A percentile compares a stretch with the other conserved stretches of the same genome.
These are phyloP conservation scores for Metschnikowia amazonensis DNA, from an alignment of 805 yeast genomes.

Conservation along the genomic window DNA sequence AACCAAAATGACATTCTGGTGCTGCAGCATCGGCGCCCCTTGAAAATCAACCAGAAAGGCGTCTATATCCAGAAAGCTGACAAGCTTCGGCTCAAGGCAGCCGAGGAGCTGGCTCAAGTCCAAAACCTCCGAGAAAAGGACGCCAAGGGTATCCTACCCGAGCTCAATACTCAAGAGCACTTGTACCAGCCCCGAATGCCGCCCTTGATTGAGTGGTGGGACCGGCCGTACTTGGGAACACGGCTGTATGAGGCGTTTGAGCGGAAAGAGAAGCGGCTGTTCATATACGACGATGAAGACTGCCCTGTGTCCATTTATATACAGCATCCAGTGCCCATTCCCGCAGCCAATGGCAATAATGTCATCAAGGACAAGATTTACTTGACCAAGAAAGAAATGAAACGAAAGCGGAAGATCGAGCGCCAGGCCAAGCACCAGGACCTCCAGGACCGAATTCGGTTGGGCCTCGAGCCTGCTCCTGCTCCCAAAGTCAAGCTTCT, in stretches of 20 bases:
- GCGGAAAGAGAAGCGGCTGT: slow-evolving; percentile 16
- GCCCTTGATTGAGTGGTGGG: slow-evolving; percentile 90
- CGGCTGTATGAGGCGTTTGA: slow-evolving; percentile 34
- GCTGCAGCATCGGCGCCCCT: slow-evolving; percentile 26
- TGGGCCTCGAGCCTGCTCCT: slow-evolving; percentile 85
- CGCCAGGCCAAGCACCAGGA: slow-evolving; percentile 63
- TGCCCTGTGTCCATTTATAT: slow-evolving; percentile 64
- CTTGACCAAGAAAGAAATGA: slow-evolving; percentile 74
- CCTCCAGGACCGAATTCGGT: slow-evolving; percentile 67
- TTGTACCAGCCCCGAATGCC: slow-evolving; percentile 46
- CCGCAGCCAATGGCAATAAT: slow-evolving; percentile 41
- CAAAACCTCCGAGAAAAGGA: slow-evolving; percentile 32
- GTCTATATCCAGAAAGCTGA: slow-evolving; percentile 56
- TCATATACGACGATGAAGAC: slow-evolving; percentile 34
- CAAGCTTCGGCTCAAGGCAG: slow-evolving; percentile 40
- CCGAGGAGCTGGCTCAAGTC: slow-evolving; percentile 9
- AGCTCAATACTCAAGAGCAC: slow-evolving; percentile 53
- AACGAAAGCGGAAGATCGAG: slow-evolving; percentile 66
- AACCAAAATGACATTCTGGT: slow-evolving; percentile 20
- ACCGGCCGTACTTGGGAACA: slow-evolving; percentile 48
- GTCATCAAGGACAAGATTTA: slow-evolving; percentile 39
- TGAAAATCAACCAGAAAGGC: slow-evolving; percentile 59
- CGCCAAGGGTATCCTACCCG: slow-evolving; percentile 47
- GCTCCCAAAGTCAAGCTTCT: slow-evolving; percentile 82
- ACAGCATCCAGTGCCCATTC: slow-evolving; percentile 75